Evolutionary conservation across 75 land plant genomes (phyloP), one percentile per base, ranked within the genome.

Genomic region (Pinus albicaulis): DNA sequence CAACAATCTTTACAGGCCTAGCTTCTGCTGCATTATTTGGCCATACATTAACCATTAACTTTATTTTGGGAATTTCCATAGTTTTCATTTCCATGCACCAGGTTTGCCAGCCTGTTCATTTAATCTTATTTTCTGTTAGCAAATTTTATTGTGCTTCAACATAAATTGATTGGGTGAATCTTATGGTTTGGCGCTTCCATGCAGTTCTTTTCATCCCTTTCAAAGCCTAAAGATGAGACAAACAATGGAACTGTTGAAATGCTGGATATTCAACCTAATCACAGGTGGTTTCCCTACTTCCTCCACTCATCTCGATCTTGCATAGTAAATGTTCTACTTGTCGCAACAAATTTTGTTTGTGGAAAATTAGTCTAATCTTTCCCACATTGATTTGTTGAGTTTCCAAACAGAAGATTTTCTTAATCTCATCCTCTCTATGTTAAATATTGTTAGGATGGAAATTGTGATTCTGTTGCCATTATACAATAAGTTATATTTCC

Each of bases 51-150:
- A 98, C 99, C 10, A 91, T 95, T 28, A 98, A 98, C 76, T 98
- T 98, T 79, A 55, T 98, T 7, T 78, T 98, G 63, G 99, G 99
- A 38, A 94, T 98, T 59, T 88, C 99, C 6, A 92, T 98, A 23
- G 99, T 98, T 11, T 92, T 98, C 81, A 98, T 98, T 63, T 98
- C 99, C 34, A 98, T 95, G 99, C 98, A 98, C 70, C 99, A 93
- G 96, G 98, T 92, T 74, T 31, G 26, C 16, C 41, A 53, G 25
- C 15, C 28, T 26, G 57, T 66, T 71, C 59, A 59, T 71, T 66
- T 17, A 16, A 48, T 38, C 13, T 36, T 82, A 61, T 57, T 59
- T 76, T 14, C 16, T 17, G 59, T 75, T 68, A 22, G 28, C 22
- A 22, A 59, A 6, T n/a, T 59, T 19, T 26, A 22, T 28, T 14